Conservation (phyloP, 2,329 filamentous ascomycete species). For the Epichloe glyceriae region DNA sequence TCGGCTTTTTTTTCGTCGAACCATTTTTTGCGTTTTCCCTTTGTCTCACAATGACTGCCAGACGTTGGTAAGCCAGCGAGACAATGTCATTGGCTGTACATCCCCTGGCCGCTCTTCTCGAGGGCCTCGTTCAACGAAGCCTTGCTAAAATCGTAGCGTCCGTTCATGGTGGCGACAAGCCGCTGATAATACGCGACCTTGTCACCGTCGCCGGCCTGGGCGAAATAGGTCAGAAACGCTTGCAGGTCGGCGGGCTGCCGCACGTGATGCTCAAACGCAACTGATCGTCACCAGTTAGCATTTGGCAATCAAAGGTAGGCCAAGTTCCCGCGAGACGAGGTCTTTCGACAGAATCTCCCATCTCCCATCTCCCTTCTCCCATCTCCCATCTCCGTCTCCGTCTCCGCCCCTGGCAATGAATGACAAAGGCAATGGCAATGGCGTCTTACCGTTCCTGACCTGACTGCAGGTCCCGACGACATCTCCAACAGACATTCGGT, state of each 20-base stretch:
- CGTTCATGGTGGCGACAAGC: conserved; percentile 54
- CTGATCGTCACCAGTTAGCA: conserved; percentile 18
- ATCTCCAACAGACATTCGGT: conserved; percentile 46
- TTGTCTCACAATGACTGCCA: conserved; percentile 7
- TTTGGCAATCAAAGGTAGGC: not conserved
- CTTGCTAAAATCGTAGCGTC: conserved; percentile 50
- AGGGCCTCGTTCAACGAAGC: conserved; percentile 46
- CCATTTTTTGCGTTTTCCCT: not conserved
- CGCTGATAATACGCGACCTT: conserved; percentile 44
- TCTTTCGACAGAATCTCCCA: not conserved
- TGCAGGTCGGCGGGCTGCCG: conserved; percentile 28
- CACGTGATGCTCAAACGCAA: conserved; percentile 24
- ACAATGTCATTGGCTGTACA: conserved; percentile 37
- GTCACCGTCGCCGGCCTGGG: conserved; percentile 32
- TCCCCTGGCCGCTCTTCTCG: conserved; percentile 19
- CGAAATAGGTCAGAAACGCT: conserved; percentile 27
- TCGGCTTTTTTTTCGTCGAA: not conserved
- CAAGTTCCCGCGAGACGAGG: not conserved
- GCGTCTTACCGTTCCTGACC: conserved; percentile 32
- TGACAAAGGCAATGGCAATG: not conserved
- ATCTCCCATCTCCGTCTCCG: not conserved
- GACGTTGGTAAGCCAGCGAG: conserved; percentile 35
- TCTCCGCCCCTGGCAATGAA: too few relatives aligned
- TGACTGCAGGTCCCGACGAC: conserved; percentile 38
- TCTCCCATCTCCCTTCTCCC: not conserved